Percentiles rank a stretch among this genome's conserved stretches.
phyloP scores from a whole-genome alignment of 148 eudicot genomes.

The Persicaria maculosa region DNA sequence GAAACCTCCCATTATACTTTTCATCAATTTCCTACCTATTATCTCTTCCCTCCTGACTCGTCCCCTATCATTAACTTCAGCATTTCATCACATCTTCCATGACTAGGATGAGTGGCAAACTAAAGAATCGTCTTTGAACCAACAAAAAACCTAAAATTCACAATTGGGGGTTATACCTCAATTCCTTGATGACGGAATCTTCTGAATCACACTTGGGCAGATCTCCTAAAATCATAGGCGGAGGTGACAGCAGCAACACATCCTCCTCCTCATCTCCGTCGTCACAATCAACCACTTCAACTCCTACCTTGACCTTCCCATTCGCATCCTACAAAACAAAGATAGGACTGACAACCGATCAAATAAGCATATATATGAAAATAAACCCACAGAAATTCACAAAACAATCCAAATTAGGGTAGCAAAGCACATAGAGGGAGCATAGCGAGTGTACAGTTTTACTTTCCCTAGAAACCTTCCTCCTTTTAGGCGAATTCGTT shows the following conservation, averaged over 20 bases:
- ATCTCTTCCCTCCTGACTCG: neutral
- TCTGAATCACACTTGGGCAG: conserved; percentile 23
- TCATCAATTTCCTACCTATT: neutral
- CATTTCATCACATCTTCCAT: neutral
- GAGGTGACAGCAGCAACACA: conserved; percentile 60
- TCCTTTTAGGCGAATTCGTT: conserved; percentile 28
- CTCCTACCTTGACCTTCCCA: conserved; percentile 20
- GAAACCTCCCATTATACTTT: neutral
- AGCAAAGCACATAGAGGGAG: neutral
- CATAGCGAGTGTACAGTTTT: conserved; percentile 18
- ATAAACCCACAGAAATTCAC: neutral
- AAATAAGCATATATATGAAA: neutral
- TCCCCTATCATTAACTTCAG: neutral
- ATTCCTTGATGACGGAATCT: conserved; percentile 55
- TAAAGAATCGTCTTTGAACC: neutral
- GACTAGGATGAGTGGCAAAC: neutral
- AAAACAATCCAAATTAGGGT: neutral
- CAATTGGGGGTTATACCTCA: conserved; percentile 38
- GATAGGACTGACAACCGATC: neutral
- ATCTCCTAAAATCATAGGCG: conserved; percentile 38
- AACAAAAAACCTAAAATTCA: neutral
- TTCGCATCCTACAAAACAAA: conserved; percentile 24
- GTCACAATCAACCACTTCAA: conserved; percentile 34
- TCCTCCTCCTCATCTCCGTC: conserved; percentile 53
- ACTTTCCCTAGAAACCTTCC: conserved; percentile 29